A percentile compares a stretch with the other conserved stretches of the same genome.
Conservation (phyloP, 352 stramenopile species). For the Globisporangium spinosum region DNA sequence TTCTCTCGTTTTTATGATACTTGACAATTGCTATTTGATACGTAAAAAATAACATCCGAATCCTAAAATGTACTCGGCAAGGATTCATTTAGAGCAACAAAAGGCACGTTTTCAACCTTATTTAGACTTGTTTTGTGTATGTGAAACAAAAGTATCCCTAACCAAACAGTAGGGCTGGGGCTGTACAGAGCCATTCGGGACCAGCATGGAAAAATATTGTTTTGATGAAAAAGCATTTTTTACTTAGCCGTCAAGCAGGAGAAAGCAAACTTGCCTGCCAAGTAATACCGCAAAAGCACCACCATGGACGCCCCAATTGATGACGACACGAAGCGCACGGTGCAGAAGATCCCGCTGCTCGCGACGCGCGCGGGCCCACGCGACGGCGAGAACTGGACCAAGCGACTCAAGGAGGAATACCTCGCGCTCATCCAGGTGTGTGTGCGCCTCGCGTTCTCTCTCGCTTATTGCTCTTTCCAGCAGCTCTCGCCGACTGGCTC, state of each 20-base stretch:
- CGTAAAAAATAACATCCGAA: too few relatives aligned
- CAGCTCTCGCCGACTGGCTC: not conserved
- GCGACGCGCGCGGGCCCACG: conserved; percentile 69
- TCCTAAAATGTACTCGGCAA: too few relatives aligned
- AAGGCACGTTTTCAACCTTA: too few relatives aligned
- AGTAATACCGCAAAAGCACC: not conserved
- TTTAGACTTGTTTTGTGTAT: too few relatives aligned
- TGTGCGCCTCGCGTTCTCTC: not conserved
- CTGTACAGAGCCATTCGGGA: too few relatives aligned
- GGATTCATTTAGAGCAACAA: too few relatives aligned
- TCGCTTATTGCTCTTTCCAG: not conserved
- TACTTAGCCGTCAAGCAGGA: not conserved
- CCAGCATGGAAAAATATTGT: too few relatives aligned
- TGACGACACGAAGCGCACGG: conserved; percentile 72
- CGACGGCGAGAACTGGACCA: conserved; percentile 77
- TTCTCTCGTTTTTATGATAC: too few relatives aligned
- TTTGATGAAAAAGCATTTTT: too few relatives aligned
- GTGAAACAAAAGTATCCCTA: too few relatives aligned
- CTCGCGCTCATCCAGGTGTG: conserved; percentile 73
- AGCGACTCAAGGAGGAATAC: conserved; percentile 87
- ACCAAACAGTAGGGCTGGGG: too few relatives aligned
- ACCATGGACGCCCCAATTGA: conserved; percentile 78
- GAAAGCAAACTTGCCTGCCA: not conserved
- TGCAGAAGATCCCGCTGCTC: conserved; percentile 86
- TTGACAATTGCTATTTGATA: too few relatives aligned